Conservation (phyloP, 805 yeast species). For the Cyberlindnera meyerae region DNA sequence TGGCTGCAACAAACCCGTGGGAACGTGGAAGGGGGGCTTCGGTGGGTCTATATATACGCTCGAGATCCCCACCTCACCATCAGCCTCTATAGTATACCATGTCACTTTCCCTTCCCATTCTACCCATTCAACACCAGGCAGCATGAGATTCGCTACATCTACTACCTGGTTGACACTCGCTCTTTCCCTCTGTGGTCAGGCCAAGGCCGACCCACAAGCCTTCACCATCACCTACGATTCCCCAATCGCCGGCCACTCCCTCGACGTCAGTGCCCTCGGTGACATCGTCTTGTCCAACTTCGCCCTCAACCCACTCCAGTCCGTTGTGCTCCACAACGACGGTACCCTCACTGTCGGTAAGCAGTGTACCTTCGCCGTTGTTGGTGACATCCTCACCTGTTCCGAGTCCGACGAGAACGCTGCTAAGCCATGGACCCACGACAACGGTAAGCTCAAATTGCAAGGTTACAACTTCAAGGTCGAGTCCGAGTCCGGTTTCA, state of each 20-base stretch:
- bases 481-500: neutral
- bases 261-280: constrained; percentile 2
- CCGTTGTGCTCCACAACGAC: constrained; percentile 1
- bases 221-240: neutral
- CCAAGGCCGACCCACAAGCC: constrained; percentile 1
- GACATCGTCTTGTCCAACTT: constrained; percentile 1
- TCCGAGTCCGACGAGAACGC: neutral
- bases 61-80: too few species aligned
- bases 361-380: constrained; percentile 2
- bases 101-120: too few species aligned
- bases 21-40: too few species aligned
- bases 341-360: constrained; percentile 1
- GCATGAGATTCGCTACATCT: too few species aligned
- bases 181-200: neutral
- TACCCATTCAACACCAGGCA: too few species aligned
- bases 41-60: too few species aligned
- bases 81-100: too few species aligned
- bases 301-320: neutral
- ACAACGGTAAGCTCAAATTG: constrained; percentile 1
- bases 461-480: neutral
- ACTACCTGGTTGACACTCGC: too few species aligned
- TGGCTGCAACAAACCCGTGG: too few species aligned
- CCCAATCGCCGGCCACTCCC: neutral
- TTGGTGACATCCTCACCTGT: constrained; percentile 1
- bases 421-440: constrained; percentile 1